Conservation (phyloP, 106 monocot species). For the Phalaenopsis aphrodite region DNA sequence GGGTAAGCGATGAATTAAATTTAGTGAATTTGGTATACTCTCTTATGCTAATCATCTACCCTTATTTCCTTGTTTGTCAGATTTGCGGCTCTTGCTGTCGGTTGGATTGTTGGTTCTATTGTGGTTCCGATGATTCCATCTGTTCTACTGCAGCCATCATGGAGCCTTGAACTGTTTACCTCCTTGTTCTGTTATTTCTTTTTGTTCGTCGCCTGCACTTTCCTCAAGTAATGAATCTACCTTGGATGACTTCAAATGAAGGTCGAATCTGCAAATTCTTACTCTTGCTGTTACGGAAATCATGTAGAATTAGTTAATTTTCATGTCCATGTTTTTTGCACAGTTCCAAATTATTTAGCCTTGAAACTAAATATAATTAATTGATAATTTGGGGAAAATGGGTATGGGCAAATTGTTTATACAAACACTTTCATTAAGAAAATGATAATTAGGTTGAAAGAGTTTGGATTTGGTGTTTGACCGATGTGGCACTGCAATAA, state of each 20-base stretch:
- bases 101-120: conserved; percentile 71
- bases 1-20: conserved; percentile 41
- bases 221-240: conserved; percentile 57
- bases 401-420: neutral
- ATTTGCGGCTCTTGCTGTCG: conserved; percentile 67
- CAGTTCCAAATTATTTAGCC: neutral
- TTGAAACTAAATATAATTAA: neutral
- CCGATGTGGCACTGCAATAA: no score
- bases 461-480: no score
- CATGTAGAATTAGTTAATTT: neutral
- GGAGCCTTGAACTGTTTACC: conserved; percentile 88
- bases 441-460: no score
- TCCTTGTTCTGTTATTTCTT: conserved; percentile 75
- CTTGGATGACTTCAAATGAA: neutral
- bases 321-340: neutral
- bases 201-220: conserved; percentile 76
- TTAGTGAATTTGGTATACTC: neutral
- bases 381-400: neutral
- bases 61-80: conserved; percentile 25
- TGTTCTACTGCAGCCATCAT: conserved; percentile 50
- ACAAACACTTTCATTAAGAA: neutral
- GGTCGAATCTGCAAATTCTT: neutral
- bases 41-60: neutral
- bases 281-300: neutral
- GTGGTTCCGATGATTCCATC: conserved; percentile 68